A percentile compares a stretch with the other conserved stretches of the same genome.
phyloP scores from a whole-genome alignment of 2,329 filamentous ascomycete genomes.

The Colletotrichum sp. region DNA sequence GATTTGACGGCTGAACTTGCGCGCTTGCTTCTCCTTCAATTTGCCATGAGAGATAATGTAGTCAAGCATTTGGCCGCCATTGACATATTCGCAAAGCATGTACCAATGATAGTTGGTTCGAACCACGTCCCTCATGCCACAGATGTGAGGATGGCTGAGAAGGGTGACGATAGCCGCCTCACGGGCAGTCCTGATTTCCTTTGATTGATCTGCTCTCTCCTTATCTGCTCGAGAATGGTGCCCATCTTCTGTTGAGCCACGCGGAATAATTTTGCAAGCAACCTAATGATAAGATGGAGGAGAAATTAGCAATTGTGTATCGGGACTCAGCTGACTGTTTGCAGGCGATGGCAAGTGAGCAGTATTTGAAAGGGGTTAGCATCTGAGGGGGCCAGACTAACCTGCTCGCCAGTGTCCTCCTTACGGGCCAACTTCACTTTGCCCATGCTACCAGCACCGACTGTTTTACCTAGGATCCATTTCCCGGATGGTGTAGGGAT shows the following conservation, averaged over 20 bases:
- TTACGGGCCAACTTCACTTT: constrained; percentile 97
- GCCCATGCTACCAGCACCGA: constrained; percentile 97
- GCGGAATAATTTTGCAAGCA: constrained; percentile 95
- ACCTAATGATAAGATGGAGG: constrained; percentile 58
- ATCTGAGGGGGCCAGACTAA: constrained; percentile 44
- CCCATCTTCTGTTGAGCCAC: constrained; percentile 86
- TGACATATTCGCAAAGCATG: constrained; percentile 99
- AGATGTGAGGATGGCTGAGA: constrained; percentile 93
- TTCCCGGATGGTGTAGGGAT: constrained; percentile 90
- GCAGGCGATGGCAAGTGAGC: neutral
- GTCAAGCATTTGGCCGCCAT: constrained; percentile 98
- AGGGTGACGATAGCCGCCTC: constrained; percentile 97
- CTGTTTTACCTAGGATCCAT: constrained; percentile 95
- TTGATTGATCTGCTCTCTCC: constrained; percentile 92
- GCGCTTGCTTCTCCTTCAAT: constrained; percentile 96
- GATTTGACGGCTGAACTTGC: constrained; percentile 97
- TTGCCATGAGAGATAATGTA: constrained; percentile 99
- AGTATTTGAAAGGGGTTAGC: neutral
- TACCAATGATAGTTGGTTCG: constrained; percentile 99
- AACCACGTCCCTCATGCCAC: constrained; percentile 92
- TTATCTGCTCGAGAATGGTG: constrained; percentile 73
- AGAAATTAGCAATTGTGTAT: neutral
- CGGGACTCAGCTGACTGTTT: neutral
- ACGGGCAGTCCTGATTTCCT: constrained; percentile 91
- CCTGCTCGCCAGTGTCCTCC: constrained; percentile 88